These are phyloP conservation scores for Tuber magnatum DNA, from an alignment of 495 filamentous ascomycete species.

Conservation along the genomic window DNA sequence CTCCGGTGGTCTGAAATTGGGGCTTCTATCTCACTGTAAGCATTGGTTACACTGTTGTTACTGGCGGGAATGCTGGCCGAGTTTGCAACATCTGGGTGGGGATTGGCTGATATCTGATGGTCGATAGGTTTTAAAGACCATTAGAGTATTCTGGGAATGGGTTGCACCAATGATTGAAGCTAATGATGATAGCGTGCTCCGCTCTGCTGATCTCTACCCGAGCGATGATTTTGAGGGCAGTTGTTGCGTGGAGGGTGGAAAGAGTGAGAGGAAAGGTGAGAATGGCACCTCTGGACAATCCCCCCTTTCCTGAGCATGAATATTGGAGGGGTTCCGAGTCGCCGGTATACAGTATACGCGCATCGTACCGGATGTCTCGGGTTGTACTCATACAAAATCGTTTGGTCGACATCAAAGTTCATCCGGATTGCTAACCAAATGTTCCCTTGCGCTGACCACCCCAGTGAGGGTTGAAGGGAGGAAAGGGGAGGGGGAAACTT, in stretches of 20 bases:
- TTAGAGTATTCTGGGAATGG: not conserved
- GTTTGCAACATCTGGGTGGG: not conserved
- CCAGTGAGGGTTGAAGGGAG: not conserved
- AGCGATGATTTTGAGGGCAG: not conserved
- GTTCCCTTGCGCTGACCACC: not conserved
- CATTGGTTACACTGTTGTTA: not conserved
- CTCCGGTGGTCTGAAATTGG: not conserved
- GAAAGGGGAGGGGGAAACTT: not conserved
- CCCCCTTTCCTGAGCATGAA: not conserved
- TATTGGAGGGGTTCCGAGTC: not conserved
- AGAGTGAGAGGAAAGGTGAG: not conserved
- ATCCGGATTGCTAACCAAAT: not conserved
- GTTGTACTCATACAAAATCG: not conserved
- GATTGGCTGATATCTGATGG: not conserved
- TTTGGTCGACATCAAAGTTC: not conserved
- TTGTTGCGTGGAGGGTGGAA: not conserved
- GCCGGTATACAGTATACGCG: not conserved
- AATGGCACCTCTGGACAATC: not conserved
- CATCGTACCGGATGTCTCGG: not conserved
- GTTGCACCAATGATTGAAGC: not conserved
- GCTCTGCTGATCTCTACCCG: not conserved
- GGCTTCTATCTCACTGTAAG: not conserved
- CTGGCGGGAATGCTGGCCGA: not conserved
- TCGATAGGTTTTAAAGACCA: not conserved
- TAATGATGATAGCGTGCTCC: not conserved